phyloP scores from a whole-genome alignment of 805 yeast genomes.

The Yamadazyma endophytica region DNA sequence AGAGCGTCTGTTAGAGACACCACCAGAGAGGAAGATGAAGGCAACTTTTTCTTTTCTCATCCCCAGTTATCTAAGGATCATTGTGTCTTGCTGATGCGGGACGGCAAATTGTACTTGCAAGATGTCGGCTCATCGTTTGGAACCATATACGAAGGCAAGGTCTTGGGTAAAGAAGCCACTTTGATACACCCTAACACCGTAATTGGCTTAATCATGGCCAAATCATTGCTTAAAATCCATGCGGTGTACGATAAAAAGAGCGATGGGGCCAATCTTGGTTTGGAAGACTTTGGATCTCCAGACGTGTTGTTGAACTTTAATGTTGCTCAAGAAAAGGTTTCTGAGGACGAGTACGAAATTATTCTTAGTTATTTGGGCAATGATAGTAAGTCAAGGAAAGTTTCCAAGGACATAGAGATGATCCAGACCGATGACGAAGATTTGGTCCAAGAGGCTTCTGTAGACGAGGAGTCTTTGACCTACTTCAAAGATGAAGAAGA shows the following conservation, averaged over 20 bases:
- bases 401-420: too few relatives aligned
- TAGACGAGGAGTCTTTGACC: too few relatives aligned
- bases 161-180: too few relatives aligned
- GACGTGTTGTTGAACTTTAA: constrained; percentile 10
- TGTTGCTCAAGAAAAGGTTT: constrained; percentile 1
- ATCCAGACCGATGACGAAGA: too few relatives aligned
- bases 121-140: constrained; percentile 38
- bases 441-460: too few relatives aligned
- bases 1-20: constrained; percentile 31
- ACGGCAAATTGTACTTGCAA: constrained; percentile 17
- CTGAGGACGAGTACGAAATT: constrained; percentile 2
- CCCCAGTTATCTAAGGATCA: constrained; percentile 37
- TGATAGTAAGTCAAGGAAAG: too few relatives aligned
- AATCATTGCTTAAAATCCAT: constrained; percentile 15
- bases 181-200: not conserved
- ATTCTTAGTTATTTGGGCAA: too few relatives aligned
- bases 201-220: constrained; percentile 33
- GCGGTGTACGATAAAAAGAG: too few relatives aligned
- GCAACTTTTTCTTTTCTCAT: constrained; percentile 29
- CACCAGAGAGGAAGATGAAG: constrained; percentile 18
- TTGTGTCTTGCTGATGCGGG: constrained; percentile 20
- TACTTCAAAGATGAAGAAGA: too few relatives aligned
- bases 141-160: constrained; percentile 25
- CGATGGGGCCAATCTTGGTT: constrained; percentile 8
- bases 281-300: constrained; percentile 18